A percentile compares a stretch with the other conserved stretches of the same genome.
Conservation (phyloP, 2,329 filamentous ascomycete species). For the Pleurostoma richardsiae region DNA sequence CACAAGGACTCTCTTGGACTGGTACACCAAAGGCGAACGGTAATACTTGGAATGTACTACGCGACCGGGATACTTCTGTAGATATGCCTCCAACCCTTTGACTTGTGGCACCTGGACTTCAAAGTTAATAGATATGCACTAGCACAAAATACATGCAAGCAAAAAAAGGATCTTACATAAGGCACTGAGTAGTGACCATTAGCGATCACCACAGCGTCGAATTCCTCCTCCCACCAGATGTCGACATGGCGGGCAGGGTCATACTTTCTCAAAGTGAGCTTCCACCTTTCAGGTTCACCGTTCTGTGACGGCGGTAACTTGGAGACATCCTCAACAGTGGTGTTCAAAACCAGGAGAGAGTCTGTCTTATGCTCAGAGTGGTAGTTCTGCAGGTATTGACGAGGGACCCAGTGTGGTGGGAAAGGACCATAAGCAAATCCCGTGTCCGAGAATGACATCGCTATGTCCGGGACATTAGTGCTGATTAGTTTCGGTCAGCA, state of each 20-base stretch:
- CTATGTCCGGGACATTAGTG: constrained; percentile 52
- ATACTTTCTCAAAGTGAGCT: constrained; percentile 39
- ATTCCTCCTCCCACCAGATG: constrained; percentile 48
- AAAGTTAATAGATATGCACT: no score
- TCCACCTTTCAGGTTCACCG: constrained; percentile 29
- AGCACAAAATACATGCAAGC: no score
- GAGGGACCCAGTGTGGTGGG: constrained; percentile 47
- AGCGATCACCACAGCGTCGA: constrained; percentile 37
- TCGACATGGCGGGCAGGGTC: constrained; percentile 38
- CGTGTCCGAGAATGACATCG: constrained; percentile 50
- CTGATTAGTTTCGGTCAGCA: constrained; percentile 15
- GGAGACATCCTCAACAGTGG: constrained; percentile 45
- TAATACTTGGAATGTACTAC: constrained; percentile 41
- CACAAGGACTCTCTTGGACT: constrained; percentile 26
- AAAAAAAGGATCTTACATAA: constrained; percentile 27
- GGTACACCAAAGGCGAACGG: constrained; percentile 28
- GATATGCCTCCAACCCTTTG: constrained; percentile 33
- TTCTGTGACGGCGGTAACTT: constrained; percentile 14
- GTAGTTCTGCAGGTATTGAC: constrained; percentile 52
- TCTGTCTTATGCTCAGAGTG: constrained; percentile 46
- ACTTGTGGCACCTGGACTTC: constrained; percentile 36
- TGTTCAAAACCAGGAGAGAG: constrained; percentile 38
- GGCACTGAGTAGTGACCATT: constrained; percentile 40
- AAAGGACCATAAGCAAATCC: constrained; percentile 52
- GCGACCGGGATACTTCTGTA: constrained; percentile 28